Conservation (phyloP, 495 filamentous ascomycete species). For the Xylaria sp. region DNA sequence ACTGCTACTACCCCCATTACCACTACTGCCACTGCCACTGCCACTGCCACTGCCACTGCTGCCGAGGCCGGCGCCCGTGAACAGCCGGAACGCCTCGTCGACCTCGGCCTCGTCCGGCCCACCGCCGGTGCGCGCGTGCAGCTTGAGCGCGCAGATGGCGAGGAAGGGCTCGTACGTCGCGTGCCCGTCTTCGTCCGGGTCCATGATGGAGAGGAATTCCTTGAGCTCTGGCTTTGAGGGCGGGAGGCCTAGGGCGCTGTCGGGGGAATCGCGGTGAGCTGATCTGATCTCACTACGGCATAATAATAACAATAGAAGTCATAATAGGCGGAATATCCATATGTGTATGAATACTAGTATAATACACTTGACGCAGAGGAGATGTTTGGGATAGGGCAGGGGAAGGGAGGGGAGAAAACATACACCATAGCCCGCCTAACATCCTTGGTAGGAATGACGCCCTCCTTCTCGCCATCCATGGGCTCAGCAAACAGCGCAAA, state of each 20-base stretch:
- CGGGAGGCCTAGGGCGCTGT: constrained; percentile 76
- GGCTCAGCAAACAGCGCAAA: constrained; percentile 82
- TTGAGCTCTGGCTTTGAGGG: constrained; percentile 70
- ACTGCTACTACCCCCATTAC: constrained; percentile 37
- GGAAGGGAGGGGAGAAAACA: too few relatives aligned
- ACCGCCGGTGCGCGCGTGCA: constrained; percentile 63
- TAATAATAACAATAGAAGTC: too few relatives aligned
- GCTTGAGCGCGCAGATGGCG: constrained; percentile 82
- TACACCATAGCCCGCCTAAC: constrained; percentile 86
- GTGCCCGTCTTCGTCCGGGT: constrained; percentile 80
- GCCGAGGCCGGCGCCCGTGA: constrained; percentile 61
- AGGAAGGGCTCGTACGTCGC: constrained; percentile 80
- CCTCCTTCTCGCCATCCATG: constrained; percentile 71
- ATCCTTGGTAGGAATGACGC: constrained; percentile 77
- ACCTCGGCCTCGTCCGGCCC: constrained; percentile 66
- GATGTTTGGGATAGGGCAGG: background rate
- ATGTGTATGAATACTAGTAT: background rate
- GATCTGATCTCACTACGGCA: background rate
- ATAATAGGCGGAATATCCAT: background rate
- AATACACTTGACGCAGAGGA: background rate
- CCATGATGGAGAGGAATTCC: constrained; percentile 77
- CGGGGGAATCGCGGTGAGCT: too few relatives aligned
- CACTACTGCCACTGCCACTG: constrained; percentile 37
- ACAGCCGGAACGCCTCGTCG: constrained; percentile 79
- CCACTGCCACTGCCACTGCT: constrained; percentile 48